phyloP scores from a whole-genome alignment of 129 eudicot genomes.

The Glebionis coronaria region DNA sequence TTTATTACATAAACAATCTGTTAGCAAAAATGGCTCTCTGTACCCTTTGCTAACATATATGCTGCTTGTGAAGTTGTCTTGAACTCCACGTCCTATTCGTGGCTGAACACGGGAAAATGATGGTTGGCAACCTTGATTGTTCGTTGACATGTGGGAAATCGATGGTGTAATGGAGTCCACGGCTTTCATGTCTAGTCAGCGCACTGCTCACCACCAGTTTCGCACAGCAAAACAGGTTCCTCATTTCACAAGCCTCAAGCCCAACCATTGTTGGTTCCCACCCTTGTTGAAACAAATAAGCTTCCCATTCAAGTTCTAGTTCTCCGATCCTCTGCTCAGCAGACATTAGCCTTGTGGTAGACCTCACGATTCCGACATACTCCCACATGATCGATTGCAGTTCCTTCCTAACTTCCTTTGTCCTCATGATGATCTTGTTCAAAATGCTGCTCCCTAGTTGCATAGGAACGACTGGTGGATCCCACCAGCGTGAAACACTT shows the following conservation, averaged over 20 bases:
- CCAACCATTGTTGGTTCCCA: constrained; percentile 99
- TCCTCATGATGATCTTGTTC: constrained; percentile 40
- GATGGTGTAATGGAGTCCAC: constrained; percentile 87
- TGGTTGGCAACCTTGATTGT: constrained; percentile 76
- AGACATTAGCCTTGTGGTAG: constrained; percentile 59
- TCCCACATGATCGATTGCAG: constrained; percentile 91
- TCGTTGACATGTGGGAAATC: constrained; percentile 88
- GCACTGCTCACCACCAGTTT: constrained; percentile 93
- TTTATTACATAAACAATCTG: constrained; percentile 22
- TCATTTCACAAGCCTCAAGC: constrained; percentile 91
- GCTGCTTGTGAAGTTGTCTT: constrained; percentile 81
- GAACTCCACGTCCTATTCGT: constrained; percentile 86
- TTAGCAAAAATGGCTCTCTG: constrained; percentile 16
- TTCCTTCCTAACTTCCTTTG: constrained; percentile 76
- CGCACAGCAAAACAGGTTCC: constrained; percentile 95
- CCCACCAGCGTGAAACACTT: constrained; percentile 54
- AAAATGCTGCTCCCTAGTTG: constrained; percentile 45
- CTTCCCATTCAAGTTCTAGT: constrained; percentile 88
- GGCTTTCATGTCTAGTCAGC: constrained; percentile 83
- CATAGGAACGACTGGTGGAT: constrained; percentile 61
- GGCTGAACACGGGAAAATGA: constrained; percentile 66
- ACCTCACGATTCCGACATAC: constrained; percentile 89
- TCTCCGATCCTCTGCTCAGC: constrained; percentile 78
- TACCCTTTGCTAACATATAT: constrained; percentile 40
- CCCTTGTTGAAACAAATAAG: constrained; percentile 80